A percentile compares a stretch with the other conserved stretches of the same genome.
phyloP scores from a whole-genome alignment of 148 eudicot genomes.

The Nepenthes gracilis region DNA sequence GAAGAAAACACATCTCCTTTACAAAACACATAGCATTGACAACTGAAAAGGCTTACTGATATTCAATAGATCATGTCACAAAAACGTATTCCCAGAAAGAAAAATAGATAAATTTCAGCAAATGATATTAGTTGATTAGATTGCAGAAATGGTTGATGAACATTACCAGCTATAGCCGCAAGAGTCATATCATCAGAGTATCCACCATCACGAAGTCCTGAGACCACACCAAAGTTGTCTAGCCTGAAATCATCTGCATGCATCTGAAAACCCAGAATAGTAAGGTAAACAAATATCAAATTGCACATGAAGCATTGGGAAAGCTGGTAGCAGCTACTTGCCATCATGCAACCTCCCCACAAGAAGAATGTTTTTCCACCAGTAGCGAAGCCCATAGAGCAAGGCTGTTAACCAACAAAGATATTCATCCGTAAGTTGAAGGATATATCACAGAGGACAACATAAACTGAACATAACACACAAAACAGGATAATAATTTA shows the following conservation, averaged over 20 bases:
- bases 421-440: background rate
- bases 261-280: constrained; percentile 45
- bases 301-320: constrained; percentile 2
- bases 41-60: no score
- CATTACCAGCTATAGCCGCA: constrained; percentile 88
- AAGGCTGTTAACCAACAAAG: constrained; percentile 45
- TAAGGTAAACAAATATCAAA: constrained; percentile 1
- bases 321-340: constrained; percentile 21
- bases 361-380: constrained; percentile 93
- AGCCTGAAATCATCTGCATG: constrained; percentile 95
- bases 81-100: background rate
- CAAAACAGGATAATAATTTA: background rate
- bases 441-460: background rate
- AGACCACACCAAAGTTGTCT: constrained; percentile 70
- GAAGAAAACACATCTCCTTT: no score
- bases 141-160: background rate
- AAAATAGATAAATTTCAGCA: background rate
- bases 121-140: background rate
- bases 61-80: no score
- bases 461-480: background rate
- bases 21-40: no score
- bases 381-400: constrained; percentile 99
- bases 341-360: constrained; percentile 99
- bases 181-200: constrained; percentile 99
- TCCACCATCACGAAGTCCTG: constrained; percentile 93